A percentile compares a stretch with the other conserved stretches of the same genome.
These are phyloP conservation scores for Colletotrichum musicola DNA, from an alignment of 2,329 filamentous ascomycete genomes.

Conservation along the genomic window DNA sequence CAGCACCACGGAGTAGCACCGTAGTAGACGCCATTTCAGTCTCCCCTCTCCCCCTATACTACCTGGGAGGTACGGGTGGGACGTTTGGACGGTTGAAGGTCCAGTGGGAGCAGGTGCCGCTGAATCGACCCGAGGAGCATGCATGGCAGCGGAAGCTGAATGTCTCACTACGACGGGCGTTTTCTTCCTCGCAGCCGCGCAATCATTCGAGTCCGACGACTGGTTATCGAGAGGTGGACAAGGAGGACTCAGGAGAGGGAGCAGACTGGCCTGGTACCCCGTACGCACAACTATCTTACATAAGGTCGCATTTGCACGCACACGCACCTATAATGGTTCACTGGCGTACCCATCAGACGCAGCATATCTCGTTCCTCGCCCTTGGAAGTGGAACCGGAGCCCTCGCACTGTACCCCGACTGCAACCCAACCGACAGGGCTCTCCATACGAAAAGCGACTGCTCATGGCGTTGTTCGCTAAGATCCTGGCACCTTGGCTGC, in stretches of 20 bases:
- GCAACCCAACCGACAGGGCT: slow-evolving; percentile 31
- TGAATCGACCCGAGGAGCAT: not conserved
- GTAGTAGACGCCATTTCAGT: not conserved
- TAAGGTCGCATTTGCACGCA: slow-evolving; percentile 6
- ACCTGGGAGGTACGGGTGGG: slow-evolving; percentile 7
- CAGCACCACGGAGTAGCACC: not conserved
- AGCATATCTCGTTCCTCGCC: slow-evolving; percentile 13
- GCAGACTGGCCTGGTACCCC: too few species aligned
- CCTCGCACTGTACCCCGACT: slow-evolving; percentile 28
- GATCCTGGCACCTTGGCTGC: slow-evolving; percentile 24
- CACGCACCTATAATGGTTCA: not conserved
- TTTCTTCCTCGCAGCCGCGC: slow-evolving; percentile 6
- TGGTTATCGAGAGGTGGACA: not conserved
- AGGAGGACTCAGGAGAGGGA: not conserved
- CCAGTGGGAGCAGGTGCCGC: slow-evolving; percentile 3
- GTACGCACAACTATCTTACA: slow-evolving; percentile 7
- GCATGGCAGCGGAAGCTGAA: slow-evolving; percentile 15
- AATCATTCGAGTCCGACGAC: slow-evolving; percentile 5
- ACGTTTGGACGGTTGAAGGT: slow-evolving; percentile 8
- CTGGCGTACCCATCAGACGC: slow-evolving; percentile 7
- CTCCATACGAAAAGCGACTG: not conserved
- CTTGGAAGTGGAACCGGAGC: not conserved
- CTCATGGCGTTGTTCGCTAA: slow-evolving; percentile 19
- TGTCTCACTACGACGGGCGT: slow-evolving; percentile 35
- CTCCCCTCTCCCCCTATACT: not conserved